Evolutionary conservation across 1,284 basidiomycete species (phyloP).

Genomic region (Austropuccinia psidii): DNA sequence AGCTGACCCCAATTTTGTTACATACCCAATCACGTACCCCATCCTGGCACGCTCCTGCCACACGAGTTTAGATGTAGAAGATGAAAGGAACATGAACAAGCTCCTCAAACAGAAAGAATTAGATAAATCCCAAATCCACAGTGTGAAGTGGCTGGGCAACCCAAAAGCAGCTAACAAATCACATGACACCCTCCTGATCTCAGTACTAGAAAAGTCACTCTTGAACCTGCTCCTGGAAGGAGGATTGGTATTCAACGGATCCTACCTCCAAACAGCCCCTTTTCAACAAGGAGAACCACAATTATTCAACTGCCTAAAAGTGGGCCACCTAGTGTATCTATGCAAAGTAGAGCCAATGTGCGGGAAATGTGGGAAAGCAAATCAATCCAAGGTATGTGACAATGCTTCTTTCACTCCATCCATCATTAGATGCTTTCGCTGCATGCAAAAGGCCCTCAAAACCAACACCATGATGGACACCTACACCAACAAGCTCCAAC

Average conservation of each 20-base stretch:
- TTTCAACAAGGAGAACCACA: neutral
- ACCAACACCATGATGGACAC: too few relatives aligned
- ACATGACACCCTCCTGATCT: neutral
- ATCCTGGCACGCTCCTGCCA: neutral
- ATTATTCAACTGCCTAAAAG: neutral
- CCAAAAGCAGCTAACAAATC: neutral
- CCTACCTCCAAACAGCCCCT: neutral
- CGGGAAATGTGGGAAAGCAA: neutral
- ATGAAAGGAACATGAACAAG: neutral
- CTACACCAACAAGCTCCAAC: too few relatives aligned
- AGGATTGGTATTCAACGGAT: neutral
- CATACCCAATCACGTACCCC: neutral
- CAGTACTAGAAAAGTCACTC: neutral
- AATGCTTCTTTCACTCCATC: too few relatives aligned
- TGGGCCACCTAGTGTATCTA: neutral
- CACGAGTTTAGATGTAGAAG: neutral
- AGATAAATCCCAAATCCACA: neutral
- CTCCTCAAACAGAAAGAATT: neutral
- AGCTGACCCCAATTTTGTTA: neutral
- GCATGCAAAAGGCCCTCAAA: too few relatives aligned
- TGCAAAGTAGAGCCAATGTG: neutral
- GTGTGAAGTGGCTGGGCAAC: neutral
- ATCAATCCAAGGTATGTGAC: neutral
- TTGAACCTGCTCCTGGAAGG: neutral
- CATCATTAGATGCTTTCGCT: too few relatives aligned